phyloP scores from a whole-genome alignment of 495 filamentous ascomycete species.

The Penicillium cosmopolitanum region DNA sequence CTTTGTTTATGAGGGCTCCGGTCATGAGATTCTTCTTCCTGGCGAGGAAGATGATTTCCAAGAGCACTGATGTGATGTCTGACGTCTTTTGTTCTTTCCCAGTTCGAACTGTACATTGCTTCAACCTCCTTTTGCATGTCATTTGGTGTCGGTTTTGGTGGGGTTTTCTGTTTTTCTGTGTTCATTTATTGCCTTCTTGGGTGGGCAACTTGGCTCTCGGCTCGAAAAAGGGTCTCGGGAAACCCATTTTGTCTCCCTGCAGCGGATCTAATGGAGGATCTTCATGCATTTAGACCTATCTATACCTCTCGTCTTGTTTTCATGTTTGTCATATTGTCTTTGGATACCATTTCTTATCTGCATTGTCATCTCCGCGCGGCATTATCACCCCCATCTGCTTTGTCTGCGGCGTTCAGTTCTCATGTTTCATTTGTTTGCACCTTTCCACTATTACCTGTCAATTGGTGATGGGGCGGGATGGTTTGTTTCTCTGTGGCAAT shows the following conservation, averaged over 20 bases:
- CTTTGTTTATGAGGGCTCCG: slow-evolving; percentile 73
- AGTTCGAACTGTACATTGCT: slow-evolving; percentile 29
- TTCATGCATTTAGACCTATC: slow-evolving; percentile 14
- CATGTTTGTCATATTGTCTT: slow-evolving; percentile 23
- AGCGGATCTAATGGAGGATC: neutral
- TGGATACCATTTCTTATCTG: slow-evolving; percentile 29
- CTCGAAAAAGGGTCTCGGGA: neutral
- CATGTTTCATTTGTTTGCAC: slow-evolving; percentile 19
- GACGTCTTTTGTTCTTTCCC: slow-evolving; percentile 19
- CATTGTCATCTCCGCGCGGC: slow-evolving; percentile 18
- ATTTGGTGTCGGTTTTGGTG: slow-evolving; percentile 25
- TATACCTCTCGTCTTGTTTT: slow-evolving; percentile 9
- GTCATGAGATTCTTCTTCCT: slow-evolving; percentile 70
- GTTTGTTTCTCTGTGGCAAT: slow-evolving; percentile 7
- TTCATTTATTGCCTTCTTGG: neutral
- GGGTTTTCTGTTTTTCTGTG: slow-evolving; percentile 11
- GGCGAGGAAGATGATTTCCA: slow-evolving; percentile 63
- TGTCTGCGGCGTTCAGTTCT: neutral
- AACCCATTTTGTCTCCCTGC: neutral
- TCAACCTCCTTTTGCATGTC: slow-evolving; percentile 32
- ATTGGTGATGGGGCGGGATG: slow-evolving; percentile 1
- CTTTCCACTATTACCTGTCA: slow-evolving; percentile 5
- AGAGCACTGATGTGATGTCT: slow-evolving; percentile 28
- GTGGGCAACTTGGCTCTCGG: neutral
- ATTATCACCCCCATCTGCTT: slow-evolving; percentile 17